Conservation (phyloP, 1,139 yeast species). For the Hyphopichia wangnamkhiaoensis region DNA sequence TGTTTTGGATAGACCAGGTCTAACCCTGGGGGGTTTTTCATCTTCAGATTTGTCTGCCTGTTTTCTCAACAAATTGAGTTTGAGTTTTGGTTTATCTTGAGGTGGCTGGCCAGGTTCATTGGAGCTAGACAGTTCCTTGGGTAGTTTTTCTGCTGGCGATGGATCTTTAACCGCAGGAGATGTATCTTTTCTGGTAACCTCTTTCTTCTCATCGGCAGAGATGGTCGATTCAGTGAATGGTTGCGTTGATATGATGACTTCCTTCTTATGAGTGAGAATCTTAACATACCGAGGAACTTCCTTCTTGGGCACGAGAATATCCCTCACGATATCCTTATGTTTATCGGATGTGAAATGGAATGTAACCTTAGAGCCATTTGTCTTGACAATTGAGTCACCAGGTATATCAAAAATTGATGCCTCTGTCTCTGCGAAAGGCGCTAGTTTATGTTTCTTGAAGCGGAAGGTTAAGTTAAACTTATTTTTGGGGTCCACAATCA, state of each 20-base stretch:
- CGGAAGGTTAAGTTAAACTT: conserved; percentile 14
- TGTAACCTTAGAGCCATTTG: conserved; percentile 3
- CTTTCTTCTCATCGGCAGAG: too few species aligned
- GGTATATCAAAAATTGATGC: conserved; percentile 8
- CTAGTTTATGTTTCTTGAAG: conserved; percentile 12
- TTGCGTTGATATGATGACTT: conserved; percentile 16
- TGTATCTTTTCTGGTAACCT: neutral
- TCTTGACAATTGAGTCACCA: conserved; percentile 2
- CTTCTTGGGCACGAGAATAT: neutral
- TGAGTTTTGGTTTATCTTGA: neutral
- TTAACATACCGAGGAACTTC: conserved; percentile 25
- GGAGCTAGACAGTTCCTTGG: neutral
- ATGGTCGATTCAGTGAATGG: conserved; percentile 16
- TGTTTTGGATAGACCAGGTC: neutral
- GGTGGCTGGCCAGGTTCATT: neutral
- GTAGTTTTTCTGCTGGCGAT: neutral
- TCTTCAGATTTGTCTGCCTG: too few species aligned
- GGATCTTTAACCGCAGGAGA: neutral
- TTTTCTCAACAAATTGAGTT: conserved; percentile 1
- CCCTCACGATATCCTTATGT: conserved; percentile 1
- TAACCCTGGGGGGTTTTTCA: too few species aligned
- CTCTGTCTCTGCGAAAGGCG: neutral
- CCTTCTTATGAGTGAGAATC: conserved; percentile 25
- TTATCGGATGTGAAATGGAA: neutral
- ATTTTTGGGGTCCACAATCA: conserved; percentile 10